phyloP scores from a whole-genome alignment of 2,329 filamentous ascomycete genomes.

The Monosporascus sp. region DNA sequence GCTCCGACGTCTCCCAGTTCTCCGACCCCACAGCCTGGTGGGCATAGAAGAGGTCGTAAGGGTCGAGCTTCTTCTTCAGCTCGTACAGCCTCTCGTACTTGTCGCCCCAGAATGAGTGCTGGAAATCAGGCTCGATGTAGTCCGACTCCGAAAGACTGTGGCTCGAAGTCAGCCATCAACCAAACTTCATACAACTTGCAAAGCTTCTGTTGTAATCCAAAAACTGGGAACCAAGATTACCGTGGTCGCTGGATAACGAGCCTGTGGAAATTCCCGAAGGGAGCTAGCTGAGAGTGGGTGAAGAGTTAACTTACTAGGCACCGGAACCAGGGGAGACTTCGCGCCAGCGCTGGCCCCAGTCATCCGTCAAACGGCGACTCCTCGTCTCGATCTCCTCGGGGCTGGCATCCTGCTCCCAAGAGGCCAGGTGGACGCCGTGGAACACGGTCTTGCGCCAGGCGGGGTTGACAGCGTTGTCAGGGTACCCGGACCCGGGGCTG shows the following conservation, averaged over 20 bases:
- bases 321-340: constrained; percentile 18
- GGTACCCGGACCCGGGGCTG: constrained; percentile 19
- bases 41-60: constrained; percentile 30
- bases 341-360: constrained; percentile 18
- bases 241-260: too few species aligned
- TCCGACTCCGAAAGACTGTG: constrained; percentile 26
- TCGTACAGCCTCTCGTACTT: constrained; percentile 29
- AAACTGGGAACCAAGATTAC: background rate
- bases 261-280: background rate
- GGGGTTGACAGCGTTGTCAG: constrained; percentile 33
- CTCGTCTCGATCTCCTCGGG: constrained; percentile 20
- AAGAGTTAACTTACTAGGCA: constrained; percentile 9
- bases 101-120: constrained; percentile 31
- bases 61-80: constrained; percentile 31
- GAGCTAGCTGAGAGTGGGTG: background rate
- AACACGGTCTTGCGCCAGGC: constrained; percentile 30
- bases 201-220: background rate
- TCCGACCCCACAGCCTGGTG: constrained; percentile 33
- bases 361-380: constrained; percentile 18
- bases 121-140: constrained; percentile 31
- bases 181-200: background rate
- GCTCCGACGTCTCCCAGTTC: constrained; percentile 29
- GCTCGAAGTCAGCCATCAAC: background rate
- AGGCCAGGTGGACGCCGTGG: constrained; percentile 16
- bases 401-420: constrained; percentile 17